phyloP scores from a whole-genome alignment of 805 yeast species.

The Candida silvatica region DNA sequence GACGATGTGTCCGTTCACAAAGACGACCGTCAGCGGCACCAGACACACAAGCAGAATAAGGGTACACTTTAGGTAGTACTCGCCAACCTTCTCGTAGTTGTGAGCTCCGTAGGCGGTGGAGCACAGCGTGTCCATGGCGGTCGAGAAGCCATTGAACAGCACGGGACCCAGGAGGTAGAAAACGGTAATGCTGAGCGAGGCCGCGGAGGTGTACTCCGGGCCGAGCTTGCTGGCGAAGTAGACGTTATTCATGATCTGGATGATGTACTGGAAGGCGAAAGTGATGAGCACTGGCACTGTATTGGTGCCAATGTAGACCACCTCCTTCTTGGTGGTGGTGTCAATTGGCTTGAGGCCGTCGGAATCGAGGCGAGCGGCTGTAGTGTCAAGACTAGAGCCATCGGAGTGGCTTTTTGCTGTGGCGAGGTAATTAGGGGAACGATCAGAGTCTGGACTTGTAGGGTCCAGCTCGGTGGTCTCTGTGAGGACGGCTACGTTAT shows the following conservation, averaged over 20 bases:
- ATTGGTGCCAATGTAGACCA: constrained; percentile 24
- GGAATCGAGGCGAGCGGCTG: background rate
- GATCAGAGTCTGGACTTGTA: too few species aligned
- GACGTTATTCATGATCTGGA: constrained; percentile 65
- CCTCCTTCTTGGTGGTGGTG: constrained; percentile 12
- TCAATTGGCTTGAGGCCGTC: constrained; percentile 4
- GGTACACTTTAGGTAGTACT: constrained; percentile 57
- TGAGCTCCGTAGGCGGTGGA: constrained; percentile 68
- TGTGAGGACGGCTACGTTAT: too few species aligned
- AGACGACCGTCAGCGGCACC: constrained; percentile 47
- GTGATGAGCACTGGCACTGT: constrained; percentile 57
- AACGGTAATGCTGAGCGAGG: constrained; percentile 62
- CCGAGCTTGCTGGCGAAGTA: constrained; percentile 67
- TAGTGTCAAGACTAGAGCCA: too few species aligned
- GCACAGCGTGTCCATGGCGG: constrained; percentile 69
- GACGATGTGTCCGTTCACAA: constrained; percentile 45
- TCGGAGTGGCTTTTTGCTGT: too few species aligned
- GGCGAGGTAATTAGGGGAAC: too few species aligned
- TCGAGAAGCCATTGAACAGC: constrained; percentile 63
- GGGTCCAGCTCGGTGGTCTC: too few species aligned
- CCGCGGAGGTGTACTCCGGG: constrained; percentile 59
- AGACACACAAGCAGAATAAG: constrained; percentile 37
- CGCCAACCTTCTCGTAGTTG: constrained; percentile 54
- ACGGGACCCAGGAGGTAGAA: constrained; percentile 70
- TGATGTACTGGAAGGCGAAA: constrained; percentile 56